These are phyloP conservation scores for Clavispora fructus DNA, from an alignment of 805 yeast species.

Conservation along the genomic window DNA sequence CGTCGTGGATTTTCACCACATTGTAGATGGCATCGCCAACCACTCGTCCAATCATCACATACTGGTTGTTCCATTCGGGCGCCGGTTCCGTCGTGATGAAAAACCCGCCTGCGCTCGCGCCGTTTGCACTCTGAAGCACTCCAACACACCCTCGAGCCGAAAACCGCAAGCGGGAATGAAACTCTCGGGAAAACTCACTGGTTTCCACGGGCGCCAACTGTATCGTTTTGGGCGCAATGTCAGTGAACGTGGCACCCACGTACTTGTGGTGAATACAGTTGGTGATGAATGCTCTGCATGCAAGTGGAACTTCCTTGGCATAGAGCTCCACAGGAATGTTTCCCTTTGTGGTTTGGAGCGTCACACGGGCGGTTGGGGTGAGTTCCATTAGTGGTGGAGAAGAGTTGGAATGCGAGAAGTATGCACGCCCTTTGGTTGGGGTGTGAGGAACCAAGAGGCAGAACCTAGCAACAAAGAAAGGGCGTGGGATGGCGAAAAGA, in stretches of 20 bases:
- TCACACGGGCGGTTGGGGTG: conserved; percentile 56
- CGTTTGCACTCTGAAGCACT: conserved; percentile 27
- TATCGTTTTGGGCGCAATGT: neutral
- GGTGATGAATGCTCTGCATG: conserved; percentile 44
- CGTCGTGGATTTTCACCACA: conserved; percentile 44
- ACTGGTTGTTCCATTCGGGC: conserved; percentile 41
- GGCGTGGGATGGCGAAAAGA: neutral
- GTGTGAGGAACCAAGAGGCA: neutral
- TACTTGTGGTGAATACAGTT: conserved; percentile 42
- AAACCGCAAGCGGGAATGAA: conserved; percentile 47
- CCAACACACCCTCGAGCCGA: conserved; percentile 53
- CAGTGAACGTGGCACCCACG: conserved; percentile 36
- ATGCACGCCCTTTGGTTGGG: neutral
- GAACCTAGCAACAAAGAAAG: too few species aligned
- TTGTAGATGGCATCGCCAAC: conserved; percentile 53
- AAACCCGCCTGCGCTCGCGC: conserved; percentile 23
- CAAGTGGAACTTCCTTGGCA: conserved; percentile 61
- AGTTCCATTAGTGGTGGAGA: conserved; percentile 35
- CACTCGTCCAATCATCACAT: conserved; percentile 49
- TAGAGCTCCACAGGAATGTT: conserved; percentile 55
- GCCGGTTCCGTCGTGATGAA: conserved; percentile 40
- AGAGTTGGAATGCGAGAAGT: neutral
- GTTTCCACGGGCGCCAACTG: conserved; percentile 7
- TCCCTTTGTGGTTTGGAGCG: conserved; percentile 54
- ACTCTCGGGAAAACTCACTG: conserved; percentile 30